phyloP scores from a whole-genome alignment of 2,329 filamentous ascomycete species.

The Chaetoscypha palmicola region DNA sequence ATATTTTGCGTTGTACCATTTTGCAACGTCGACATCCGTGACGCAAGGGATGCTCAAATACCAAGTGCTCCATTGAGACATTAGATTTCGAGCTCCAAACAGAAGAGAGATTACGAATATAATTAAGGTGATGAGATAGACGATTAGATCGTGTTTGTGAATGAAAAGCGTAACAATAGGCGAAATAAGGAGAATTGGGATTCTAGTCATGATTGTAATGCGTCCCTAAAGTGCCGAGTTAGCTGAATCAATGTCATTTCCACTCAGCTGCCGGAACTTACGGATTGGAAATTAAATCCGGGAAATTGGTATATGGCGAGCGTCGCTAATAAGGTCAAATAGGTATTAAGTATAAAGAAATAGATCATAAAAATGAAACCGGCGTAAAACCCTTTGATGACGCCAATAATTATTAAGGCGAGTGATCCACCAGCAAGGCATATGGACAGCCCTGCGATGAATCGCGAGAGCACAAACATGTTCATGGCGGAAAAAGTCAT shows the following conservation, averaged over 20 bases:
- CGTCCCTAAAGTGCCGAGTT: conserved; percentile 31
- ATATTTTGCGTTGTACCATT: conserved; percentile 38
- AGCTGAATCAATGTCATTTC: conserved; percentile 36
- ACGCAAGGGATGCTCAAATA: conserved; percentile 42
- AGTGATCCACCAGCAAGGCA: conserved; percentile 33
- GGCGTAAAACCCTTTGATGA: conserved; percentile 36
- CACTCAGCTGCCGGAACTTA: conserved; percentile 29
- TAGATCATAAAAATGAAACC: conserved; percentile 55
- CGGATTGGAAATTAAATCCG: conserved; percentile 19
- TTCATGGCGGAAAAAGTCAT: conserved; percentile 44
- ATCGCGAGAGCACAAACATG: conserved; percentile 35
- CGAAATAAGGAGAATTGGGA: conserved; percentile 49
- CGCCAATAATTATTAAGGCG: conserved; percentile 43
- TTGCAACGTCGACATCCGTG: conserved; percentile 41
- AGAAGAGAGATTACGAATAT: conserved; percentile 45
- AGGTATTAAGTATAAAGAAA: conserved; percentile 48
- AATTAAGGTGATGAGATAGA: conserved; percentile 50
- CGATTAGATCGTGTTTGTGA: conserved; percentile 43
- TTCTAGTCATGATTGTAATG: conserved; percentile 45
- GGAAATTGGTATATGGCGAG: conserved; percentile 30
- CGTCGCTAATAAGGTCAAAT: conserved; percentile 49
- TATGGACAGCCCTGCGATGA: conserved; percentile 42
- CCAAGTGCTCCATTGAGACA: conserved; percentile 54
- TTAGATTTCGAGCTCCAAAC: conserved; percentile 44
- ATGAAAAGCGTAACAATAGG: conserved; percentile 49